Evolutionary conservation across 2,329 filamentous ascomycete species (phyloP), one percentile per base, ranked within the genome.

Genomic region (Diaporthe australafricana): DNA sequence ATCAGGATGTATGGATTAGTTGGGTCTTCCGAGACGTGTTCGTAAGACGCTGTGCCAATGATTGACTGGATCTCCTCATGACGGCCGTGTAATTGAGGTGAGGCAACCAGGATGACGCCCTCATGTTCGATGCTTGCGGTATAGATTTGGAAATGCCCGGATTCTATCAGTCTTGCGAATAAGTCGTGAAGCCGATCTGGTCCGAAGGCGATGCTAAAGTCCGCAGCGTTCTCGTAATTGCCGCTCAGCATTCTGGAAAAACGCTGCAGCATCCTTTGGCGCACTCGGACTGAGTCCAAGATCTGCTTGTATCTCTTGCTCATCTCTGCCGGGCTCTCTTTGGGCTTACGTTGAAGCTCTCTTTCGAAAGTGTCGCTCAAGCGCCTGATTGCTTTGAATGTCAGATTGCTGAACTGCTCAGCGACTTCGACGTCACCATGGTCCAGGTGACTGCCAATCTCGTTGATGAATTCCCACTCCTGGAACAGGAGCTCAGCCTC

Each of bases 391-490:
- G 96, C 95, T 82, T 98, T 98, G 78, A 94, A 95, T 1, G 96
- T 98, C 74, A 99, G 87, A 32, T 94, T 94, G 80, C 92, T 97
- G 81, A 99, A 99, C 80, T 99, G 96, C 84, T 98, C 96, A 1
- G 96, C 96, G 52, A 98, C 96, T 83, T 98, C 96, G 50, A 98
- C 93, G 80, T 98, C 95, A 74, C 96, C 97, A 38, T 94, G 93
- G 76, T 97, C 92, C n/a, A 99, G 88, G 80, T 96, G 93, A 62
- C 94, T 90, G 32, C 96, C 96, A 70, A 99, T 94, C 77, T 95
- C 92, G 78, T 98, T 98, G 68, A 94, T 97, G 78, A 98, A 98
- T 71, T 95, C 94, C 96, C 96, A 99, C 82, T 99, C 96, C 78
- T 98, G 95, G 80, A 98, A 97, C 60, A 99, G 85, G 75, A 99